Conservation (phyloP, 208 protist species). For the Trypanosoma brucei region DNA sequence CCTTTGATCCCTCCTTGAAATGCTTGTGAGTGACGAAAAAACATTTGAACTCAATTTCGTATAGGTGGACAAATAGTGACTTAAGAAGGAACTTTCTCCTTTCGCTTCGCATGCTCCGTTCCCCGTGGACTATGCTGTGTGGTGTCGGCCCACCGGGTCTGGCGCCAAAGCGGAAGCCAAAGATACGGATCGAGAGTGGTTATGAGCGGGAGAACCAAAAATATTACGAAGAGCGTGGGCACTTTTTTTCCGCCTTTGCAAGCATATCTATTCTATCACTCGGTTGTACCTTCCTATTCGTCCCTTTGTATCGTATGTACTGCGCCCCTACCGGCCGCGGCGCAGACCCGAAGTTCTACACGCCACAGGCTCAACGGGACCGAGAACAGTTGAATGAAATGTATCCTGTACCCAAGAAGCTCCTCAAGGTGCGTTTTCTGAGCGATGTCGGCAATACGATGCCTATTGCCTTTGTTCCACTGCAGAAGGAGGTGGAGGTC, state of each 20-base stretch:
- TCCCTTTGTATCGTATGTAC: slow-evolving; percentile 88
- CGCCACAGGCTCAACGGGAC: slow-evolving; percentile 56
- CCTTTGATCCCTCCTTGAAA: too few relatives aligned
- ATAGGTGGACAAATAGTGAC: too few relatives aligned
- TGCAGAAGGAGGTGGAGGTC: slow-evolving; percentile 87
- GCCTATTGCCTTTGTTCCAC: slow-evolving; percentile 88
- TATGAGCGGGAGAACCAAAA: slow-evolving; percentile 42
- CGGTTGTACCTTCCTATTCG: slow-evolving; percentile 85
- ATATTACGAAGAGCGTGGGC: slow-evolving; percentile 71
- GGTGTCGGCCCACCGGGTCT: slow-evolving; percentile 13
- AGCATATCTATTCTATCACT: slow-evolving; percentile 76
- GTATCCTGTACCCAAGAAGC: slow-evolving; percentile 71
- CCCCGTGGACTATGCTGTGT: slow-evolving; percentile 26
- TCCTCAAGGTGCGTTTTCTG: slow-evolving; percentile 81
- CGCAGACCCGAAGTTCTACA: slow-evolving; percentile 83
- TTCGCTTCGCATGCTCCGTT: slow-evolving; percentile 32
- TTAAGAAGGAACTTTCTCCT: not conserved
- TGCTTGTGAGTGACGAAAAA: too few relatives aligned
- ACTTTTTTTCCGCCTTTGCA: slow-evolving; percentile 82
- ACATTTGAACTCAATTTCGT: too few relatives aligned
- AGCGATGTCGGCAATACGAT: slow-evolving; percentile 86
- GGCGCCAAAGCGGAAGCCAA: slow-evolving; percentile 18
- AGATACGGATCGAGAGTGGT: slow-evolving; percentile 64
- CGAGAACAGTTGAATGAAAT: slow-evolving; percentile 64
- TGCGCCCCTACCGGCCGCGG: slow-evolving; percentile 77